Conservation (phyloP, 495 filamentous ascomycete genomes). For the Mycothermus thermophilus region DNA sequence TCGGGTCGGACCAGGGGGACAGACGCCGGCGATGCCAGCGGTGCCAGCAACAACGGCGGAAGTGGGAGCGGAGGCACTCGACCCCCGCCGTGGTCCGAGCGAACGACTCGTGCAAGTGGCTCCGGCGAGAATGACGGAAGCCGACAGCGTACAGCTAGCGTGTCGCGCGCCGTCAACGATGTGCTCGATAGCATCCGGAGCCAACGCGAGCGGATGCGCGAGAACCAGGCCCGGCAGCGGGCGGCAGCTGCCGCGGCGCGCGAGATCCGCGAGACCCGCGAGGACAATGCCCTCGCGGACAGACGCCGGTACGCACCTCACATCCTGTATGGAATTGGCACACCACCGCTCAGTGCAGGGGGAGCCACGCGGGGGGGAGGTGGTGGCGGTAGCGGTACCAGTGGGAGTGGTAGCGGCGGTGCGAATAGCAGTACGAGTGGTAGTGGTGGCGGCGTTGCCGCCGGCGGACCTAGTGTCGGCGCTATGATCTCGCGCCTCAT, state of each 20-base stretch:
- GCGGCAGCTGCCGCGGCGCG: no score
- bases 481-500: constrained; percentile 8
- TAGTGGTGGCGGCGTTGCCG: neutral
- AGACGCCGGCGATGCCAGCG: neutral
- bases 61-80: neutral
- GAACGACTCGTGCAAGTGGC: constrained; percentile 1
- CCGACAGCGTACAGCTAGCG: constrained; percentile 13
- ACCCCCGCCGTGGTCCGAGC: constrained; percentile 6
- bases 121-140: neutral
- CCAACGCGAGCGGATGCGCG: no score
- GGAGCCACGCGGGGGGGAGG: neutral
- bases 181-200: no score
- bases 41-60: constrained; percentile 2
- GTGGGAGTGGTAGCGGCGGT: neutral
- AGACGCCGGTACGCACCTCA: no score
- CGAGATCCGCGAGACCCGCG: no score
- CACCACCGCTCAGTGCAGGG: no score
- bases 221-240: no score
- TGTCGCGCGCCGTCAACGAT: constrained; percentile 14
- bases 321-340: no score
- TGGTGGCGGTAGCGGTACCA: neutral
- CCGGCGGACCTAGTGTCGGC: constrained; percentile 4
- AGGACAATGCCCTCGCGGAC: no score
- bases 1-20: constrained; percentile 5
- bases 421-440: neutral